Evolutionary conservation across 1,284 basidiomycete species (phyloP), one percentile per base, ranked within the genome.

Genomic region (Sphagnurus paluster): DNA sequence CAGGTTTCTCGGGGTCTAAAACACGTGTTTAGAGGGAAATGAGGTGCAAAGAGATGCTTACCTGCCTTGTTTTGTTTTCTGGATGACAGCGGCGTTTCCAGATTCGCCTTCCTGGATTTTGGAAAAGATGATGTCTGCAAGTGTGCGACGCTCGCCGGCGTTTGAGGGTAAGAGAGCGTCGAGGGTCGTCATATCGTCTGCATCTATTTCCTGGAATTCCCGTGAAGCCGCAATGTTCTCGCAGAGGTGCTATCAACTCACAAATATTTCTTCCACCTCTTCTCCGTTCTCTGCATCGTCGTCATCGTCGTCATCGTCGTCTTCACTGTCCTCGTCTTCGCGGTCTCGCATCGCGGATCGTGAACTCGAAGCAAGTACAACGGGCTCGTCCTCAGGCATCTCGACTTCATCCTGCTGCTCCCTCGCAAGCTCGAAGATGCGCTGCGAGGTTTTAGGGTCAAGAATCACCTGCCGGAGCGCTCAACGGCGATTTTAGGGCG

Each of bases 51-150:
- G 5, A 21, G 9, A 11, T 11, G 16, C 21, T 25, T 34, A 32
- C 43, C 33, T 28, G 58, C 81, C 76, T 76, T 81, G 77, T 16
- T 76, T 70, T 10, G 77, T 74, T 53, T 80, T 82, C 61, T 78
- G 72, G 44, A 82, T 79, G 13, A 75, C 67, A 9, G 77, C 73
- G 14, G 76, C 65, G 25, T 74, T 68, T 39, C 73, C 73, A 11
- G 74, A 60, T 41, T 82, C 77, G 26, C 71, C 75, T 47, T 77
- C 78, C 49, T 85, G 80, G 41, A 99, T 77, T 70, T 98, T 98
- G 30, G 90, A 81, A 65, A 99, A 93, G 53, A 99, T 99, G 28
- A 99, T 76, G 65, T 99, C 96, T 17, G 96, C 96, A 14, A 99
- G 74, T 4, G 93, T 97, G 62, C 82, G 80, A 25, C 91, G 82